phyloP scores from a whole-genome alignment of 371 early-diverging fungal species.

The Lichtheimia corymbifera region DNA sequence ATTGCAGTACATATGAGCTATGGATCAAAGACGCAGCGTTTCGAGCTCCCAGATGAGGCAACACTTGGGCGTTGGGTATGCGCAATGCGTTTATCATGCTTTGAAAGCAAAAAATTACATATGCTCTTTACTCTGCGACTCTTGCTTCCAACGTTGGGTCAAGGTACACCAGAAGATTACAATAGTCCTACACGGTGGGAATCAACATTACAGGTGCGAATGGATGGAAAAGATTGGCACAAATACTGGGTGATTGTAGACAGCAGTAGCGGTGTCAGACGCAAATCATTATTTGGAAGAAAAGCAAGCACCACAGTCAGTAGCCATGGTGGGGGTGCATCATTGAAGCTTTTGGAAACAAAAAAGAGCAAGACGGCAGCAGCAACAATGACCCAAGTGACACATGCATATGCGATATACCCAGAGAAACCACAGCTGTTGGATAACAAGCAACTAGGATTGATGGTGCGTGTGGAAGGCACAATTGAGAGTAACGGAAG shows the following conservation, averaged over 20 bases:
- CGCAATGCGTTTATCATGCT: slow-evolving; percentile 74
- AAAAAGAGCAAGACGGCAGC: slow-evolving; percentile 58
- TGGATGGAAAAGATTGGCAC: slow-evolving; percentile 62
- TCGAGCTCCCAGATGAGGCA: slow-evolving; percentile 55
- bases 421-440: slow-evolving; percentile 57
- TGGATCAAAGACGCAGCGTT: slow-evolving; percentile 8
- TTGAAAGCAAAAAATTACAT: slow-evolving; percentile 72
- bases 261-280: slow-evolving; percentile 47
- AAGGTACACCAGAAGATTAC: slow-evolving; percentile 25
- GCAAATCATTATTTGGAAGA: slow-evolving; percentile 37
- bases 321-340: slow-evolving; percentile 3
- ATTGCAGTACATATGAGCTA: slow-evolving; percentile 38
- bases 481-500: slow-evolving; percentile 13
- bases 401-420: slow-evolving; percentile 73
- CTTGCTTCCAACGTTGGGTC: slow-evolving; percentile 37
- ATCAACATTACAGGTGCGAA: slow-evolving; percentile 55
- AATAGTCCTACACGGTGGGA: slow-evolving; percentile 23
- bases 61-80: slow-evolving; percentile 56
- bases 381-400: slow-evolving; percentile 51
- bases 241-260: slow-evolving; percentile 55
- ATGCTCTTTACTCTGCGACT: slow-evolving; percentile 71
- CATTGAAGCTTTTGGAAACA: slow-evolving; percentile 50
- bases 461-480: slow-evolving; percentile 50
- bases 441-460: slow-evolving; percentile 31
- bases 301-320: slow-evolving; percentile 16